phyloP scores from a whole-genome alignment of 1,284 basidiomycete species.

The Thecaphora frezii region DNA sequence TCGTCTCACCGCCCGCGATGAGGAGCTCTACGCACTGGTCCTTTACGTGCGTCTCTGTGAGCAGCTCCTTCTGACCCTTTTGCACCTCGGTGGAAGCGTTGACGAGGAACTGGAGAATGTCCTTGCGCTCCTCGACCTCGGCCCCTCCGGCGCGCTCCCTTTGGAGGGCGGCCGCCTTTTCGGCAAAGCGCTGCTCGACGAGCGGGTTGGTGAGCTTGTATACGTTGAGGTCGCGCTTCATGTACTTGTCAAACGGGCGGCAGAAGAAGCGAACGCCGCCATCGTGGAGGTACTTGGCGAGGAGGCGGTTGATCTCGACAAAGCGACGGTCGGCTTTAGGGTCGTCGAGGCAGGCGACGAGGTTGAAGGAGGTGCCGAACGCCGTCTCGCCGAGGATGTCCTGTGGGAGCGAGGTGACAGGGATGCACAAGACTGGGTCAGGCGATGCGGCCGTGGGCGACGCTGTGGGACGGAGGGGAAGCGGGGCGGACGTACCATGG shows the following conservation, averaged over 20 bases:
- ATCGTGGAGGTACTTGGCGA: constrained; percentile 11
- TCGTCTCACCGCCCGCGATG: constrained; percentile 11
- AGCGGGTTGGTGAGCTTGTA: constrained; percentile 14
- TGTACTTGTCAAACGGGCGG: constrained; percentile 12
- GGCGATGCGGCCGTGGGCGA: background rate
- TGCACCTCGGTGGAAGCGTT: constrained; percentile 7
- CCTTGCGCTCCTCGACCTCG: constrained; percentile 3
- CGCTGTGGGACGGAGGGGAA: background rate
- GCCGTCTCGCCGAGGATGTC: constrained; percentile 10
- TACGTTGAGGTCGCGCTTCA: constrained; percentile 12
- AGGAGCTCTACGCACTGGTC: constrained; percentile 13
- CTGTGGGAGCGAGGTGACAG: background rate
- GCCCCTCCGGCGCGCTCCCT: background rate
- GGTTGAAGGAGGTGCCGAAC: constrained; percentile 9
- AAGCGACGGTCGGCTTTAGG: constrained; percentile 6
- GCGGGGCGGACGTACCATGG: constrained; percentile 1
- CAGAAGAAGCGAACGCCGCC: constrained; percentile 10
- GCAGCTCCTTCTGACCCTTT: constrained; percentile 8
- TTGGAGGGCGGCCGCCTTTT: background rate
- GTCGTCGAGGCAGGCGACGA: constrained; percentile 9
- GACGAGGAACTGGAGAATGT: constrained; percentile 12
- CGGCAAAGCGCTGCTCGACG: constrained; percentile 5
- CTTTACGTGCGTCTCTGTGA: constrained; percentile 5
- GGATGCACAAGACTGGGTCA: too few species aligned
- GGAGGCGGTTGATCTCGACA: constrained; percentile 9